Evolutionary conservation across 2,329 filamentous ascomycete genomes (phyloP).

Genomic region (Apiospora phragmitis): DNA sequence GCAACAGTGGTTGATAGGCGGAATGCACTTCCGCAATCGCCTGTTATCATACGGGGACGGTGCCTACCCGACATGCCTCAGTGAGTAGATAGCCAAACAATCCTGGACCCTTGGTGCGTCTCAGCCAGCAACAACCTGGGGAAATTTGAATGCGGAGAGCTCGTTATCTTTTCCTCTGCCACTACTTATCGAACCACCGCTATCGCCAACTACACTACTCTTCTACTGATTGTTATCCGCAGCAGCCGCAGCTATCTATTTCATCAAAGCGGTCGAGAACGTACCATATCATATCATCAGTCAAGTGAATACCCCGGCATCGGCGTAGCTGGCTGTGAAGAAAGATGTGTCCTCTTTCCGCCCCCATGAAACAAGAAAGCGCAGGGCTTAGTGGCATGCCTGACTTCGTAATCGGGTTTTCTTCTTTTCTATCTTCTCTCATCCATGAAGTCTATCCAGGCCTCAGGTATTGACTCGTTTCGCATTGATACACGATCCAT

Average conservation of each 20-base stretch:
- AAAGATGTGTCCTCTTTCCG: neutral
- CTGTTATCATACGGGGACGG: slow-evolving; percentile 2
- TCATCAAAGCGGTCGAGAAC: neutral
- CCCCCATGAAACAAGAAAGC: neutral
- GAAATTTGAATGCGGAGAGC: slow-evolving; percentile 11
- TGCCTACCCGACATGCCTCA: neutral
- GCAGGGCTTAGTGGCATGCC: neutral
- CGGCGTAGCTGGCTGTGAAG: neutral
- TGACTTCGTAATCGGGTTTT: neutral
- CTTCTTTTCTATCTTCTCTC: neutral
- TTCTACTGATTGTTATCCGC: neutral
- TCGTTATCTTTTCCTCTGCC: neutral
- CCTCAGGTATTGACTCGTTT: slow-evolving; percentile 7
- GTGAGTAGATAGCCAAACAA: slow-evolving; percentile 4
- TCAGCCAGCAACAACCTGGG: slow-evolving; percentile 12
- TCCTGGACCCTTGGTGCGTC: slow-evolving; percentile 11
- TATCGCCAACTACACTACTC: neutral
- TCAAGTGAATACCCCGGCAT: neutral
- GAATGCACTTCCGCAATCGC: slow-evolving; percentile 1
- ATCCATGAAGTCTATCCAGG: neutral
- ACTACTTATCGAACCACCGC: neutral
- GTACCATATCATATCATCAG: neutral
- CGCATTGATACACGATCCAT: slow-evolving; percentile 9
- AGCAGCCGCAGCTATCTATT: neutral
- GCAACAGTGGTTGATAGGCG: neutral